phyloP scores from a whole-genome alignment of 2,329 filamentous ascomycete species.

The Alternaria triticina region DNA sequence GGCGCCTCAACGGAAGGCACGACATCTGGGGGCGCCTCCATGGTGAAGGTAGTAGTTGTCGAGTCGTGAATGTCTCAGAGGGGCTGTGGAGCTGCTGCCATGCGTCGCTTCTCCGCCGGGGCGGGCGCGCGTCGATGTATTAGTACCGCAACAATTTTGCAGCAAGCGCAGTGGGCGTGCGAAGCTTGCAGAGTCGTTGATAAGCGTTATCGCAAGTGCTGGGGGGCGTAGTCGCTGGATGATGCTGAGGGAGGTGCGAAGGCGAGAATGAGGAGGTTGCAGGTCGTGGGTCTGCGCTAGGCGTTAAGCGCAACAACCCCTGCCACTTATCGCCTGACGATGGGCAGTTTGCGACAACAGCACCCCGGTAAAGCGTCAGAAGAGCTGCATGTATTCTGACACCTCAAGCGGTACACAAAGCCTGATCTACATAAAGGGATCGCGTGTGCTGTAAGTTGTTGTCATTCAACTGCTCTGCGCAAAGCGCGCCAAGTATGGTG shows the following conservation, averaged over 20 bases:
- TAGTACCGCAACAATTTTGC: constrained; percentile 31
- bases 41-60: constrained; percentile 15
- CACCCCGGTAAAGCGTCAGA: not conserved
- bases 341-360: constrained; percentile 5
- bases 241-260: constrained; percentile 32
- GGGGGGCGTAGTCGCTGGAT: constrained; percentile 24
- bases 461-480: constrained; percentile 2
- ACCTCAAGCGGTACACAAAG: not conserved
- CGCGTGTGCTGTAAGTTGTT: not conserved
- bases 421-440: not conserved
- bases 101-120: constrained; percentile 38
- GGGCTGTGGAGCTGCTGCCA: constrained; percentile 29
- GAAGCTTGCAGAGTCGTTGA: constrained; percentile 1
- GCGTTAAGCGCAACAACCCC: constrained; percentile 1
- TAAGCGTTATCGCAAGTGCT: constrained; percentile 9
- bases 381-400: not conserved
- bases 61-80: constrained; percentile 21
- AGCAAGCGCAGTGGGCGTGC: constrained; percentile 25
- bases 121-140: constrained; percentile 18
- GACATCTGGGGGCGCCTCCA: constrained; percentile 40
- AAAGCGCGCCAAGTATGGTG: constrained; percentile 9
- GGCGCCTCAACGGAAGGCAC: constrained; percentile 45
- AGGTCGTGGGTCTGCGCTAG: constrained; percentile 16
- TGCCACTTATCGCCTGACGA: constrained; percentile 20
- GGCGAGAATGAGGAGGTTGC: constrained; percentile 22